A percentile compares a stretch with the other conserved stretches of the same genome.
These are phyloP conservation scores for Mycena filopes DNA, from an alignment of 768 basidiomycete species.

Conservation along the genomic window DNA sequence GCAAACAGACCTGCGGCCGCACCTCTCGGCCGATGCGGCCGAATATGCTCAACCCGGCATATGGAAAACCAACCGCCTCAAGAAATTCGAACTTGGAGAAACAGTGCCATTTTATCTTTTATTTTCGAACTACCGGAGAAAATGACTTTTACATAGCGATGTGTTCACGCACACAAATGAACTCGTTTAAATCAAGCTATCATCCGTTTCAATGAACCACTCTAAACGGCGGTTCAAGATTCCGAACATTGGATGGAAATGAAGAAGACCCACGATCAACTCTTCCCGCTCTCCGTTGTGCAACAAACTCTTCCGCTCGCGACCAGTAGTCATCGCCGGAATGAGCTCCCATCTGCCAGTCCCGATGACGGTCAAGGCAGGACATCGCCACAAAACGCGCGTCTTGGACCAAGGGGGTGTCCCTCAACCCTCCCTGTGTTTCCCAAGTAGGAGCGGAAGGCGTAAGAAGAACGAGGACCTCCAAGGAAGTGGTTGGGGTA, in stretches of 20 bases:
- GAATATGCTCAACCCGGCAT: no score
- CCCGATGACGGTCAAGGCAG: neutral
- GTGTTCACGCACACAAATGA: no score
- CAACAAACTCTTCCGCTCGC: slow-evolving; percentile 1
- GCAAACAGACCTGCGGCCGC: no score
- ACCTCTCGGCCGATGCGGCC: no score
- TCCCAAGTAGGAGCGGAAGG: neutral
- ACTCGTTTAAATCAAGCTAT: no score
- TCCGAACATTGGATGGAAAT: no score
- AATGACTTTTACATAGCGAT: no score
- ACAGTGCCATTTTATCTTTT: no score
- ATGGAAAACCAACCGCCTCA: no score
- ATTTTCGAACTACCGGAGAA: no score
- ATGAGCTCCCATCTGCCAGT: neutral
- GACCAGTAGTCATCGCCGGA: neutral
- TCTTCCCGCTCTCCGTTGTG: neutral
- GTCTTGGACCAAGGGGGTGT: neutral
- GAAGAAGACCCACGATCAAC: neutral
- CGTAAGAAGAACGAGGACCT: neutral
- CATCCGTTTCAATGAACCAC: neutral
- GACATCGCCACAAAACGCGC: neutral
- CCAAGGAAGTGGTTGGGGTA: neutral
- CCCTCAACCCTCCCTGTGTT: no score
- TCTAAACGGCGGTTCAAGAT: neutral
- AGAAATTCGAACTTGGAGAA: no score